Evolutionary conservation across 2,329 filamentous ascomycete species (phyloP), one percentile per base, ranked within the genome.

Genomic region (Aspergillus sergii): DNA sequence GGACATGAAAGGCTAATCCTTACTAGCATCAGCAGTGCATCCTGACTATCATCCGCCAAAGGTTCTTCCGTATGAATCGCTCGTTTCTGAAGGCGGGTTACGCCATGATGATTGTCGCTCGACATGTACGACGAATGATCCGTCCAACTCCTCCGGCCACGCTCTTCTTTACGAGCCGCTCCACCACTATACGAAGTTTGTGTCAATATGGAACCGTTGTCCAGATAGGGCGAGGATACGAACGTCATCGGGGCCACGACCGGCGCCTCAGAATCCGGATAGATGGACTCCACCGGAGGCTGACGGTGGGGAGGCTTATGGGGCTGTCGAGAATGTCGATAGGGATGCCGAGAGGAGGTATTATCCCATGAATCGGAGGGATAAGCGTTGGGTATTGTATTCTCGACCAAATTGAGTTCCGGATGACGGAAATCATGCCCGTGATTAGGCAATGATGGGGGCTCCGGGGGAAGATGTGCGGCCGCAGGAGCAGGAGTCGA

Each of bases 11-110:
- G 30, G 11, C 28, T 16, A 28, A 67, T 55, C 19, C 73, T 66
- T 63, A 82, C 80, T 66, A 82, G 69, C 67, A 82, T 78, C 66
- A 80, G 72, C 21, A 81, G 70, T n/a, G 80, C 80, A 75, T 82
- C 80, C 62, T 80, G 64, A 65, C 71, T 67, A 21, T 70, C 69
- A 58, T 73, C 69, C 30, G 64, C 61, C 32, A 72, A 66, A 19
- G 74, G 62, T 36, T 72, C 71, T 9, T 73, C 73, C 9, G 72
- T 71, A 4, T 71, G 63, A 26, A 71, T 68, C 43, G 65, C 65
- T 65, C 72, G 71, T 60, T 75, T 75, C 26, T 71, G 68, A 46
- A 62, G 66, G 51, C 74, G 73, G 60, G 67, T 62, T 48, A 63
- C 68, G 53, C 67, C 64, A 28, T 65, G 66, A 62, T 67, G 71